Evolutionary conservation across 2,329 filamentous ascomycete genomes (phyloP).

Genomic region (Hypomyces rosellus): DNA sequence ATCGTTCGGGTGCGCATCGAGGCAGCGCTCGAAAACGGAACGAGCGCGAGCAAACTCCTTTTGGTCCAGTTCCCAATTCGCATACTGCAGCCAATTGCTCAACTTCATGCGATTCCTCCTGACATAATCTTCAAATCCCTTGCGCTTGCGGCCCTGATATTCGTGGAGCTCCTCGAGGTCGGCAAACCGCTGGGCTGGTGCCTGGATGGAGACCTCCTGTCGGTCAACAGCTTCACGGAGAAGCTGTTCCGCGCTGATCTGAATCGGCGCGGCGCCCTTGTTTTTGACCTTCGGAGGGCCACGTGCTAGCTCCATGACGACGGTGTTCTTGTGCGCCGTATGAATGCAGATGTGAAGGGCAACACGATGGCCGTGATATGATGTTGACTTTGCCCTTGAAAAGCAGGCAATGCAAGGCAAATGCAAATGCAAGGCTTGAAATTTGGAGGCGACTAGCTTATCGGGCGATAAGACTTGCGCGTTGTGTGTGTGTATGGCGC

Average conservation of each 20-base stretch:
- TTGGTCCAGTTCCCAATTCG: constrained; percentile 94
- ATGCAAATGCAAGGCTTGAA: constrained; percentile 14
- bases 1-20: constrained; percentile 85
- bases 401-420: constrained; percentile 9
- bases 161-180: constrained; percentile 98
- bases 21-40: constrained; percentile 87
- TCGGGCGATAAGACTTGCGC: constrained; percentile 8
- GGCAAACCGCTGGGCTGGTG: constrained; percentile 88
- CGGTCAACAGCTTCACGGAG: constrained; percentile 95
- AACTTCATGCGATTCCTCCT: constrained; percentile 90
- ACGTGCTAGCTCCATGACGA: constrained; percentile 77
- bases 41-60: constrained; percentile 91
- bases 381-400: neutral
- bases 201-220: constrained; percentile 81
- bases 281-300: constrained; percentile 97
- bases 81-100: constrained; percentile 99
- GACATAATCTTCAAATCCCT: constrained; percentile 97
- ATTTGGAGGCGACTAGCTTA: constrained; percentile 13
- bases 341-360: constrained; percentile 5
- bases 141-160: constrained; percentile 90
- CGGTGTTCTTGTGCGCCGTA: neutral
- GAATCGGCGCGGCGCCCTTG: constrained; percentile 84
- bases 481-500: constrained; percentile 4
- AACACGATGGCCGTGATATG: neutral
- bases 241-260: constrained; percentile 96